A percentile compares a stretch with the other conserved stretches of the same genome.
These are phyloP conservation scores for Yarrowia porcina DNA, from an alignment of 805 yeast species.

Conservation along the genomic window DNA sequence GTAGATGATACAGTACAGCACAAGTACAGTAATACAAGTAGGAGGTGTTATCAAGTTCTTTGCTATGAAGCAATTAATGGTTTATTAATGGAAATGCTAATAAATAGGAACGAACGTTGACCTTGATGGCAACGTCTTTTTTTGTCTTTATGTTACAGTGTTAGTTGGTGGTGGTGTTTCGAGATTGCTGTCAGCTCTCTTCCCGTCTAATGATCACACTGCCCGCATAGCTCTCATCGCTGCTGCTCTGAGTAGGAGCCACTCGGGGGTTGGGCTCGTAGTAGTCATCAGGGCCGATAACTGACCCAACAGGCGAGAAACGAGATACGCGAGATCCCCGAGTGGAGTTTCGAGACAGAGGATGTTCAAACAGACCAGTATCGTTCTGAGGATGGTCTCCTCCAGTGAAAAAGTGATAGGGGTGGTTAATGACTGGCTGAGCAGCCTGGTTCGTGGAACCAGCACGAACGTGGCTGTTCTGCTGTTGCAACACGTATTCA, in stretches of 20 bases:
- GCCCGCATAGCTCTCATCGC: conserved; percentile 21
- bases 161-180: not conserved
- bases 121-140: not conserved
- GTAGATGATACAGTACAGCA: not conserved
- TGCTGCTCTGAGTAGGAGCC: not conserved
- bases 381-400: conserved; percentile 14
- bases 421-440: not conserved
- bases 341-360: not conserved
- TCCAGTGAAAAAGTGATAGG: conserved; percentile 7
- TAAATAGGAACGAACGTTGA: not conserved
- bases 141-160: not conserved
- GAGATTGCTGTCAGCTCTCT: not conserved
- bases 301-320: conserved; percentile 11
- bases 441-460: conserved; percentile 4
- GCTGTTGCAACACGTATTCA: conserved; percentile 7
- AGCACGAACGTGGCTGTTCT: not conserved
- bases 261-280: conserved; percentile 1
- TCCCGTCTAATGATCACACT: conserved; percentile 17
- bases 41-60: too few species aligned
- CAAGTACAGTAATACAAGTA: too few species aligned
- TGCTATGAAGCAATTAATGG: not conserved
- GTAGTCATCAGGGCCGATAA: conserved; percentile 9
- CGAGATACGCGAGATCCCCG: conserved; percentile 2
- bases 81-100: conserved; percentile 8
- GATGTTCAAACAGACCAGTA: conserved; percentile 9